A percentile compares a stretch with the other conserved stretches of the same genome.
Evolutionary conservation across 148 eudicot genomes (phyloP).

Genomic region (Heliosperma pusillum): DNA sequence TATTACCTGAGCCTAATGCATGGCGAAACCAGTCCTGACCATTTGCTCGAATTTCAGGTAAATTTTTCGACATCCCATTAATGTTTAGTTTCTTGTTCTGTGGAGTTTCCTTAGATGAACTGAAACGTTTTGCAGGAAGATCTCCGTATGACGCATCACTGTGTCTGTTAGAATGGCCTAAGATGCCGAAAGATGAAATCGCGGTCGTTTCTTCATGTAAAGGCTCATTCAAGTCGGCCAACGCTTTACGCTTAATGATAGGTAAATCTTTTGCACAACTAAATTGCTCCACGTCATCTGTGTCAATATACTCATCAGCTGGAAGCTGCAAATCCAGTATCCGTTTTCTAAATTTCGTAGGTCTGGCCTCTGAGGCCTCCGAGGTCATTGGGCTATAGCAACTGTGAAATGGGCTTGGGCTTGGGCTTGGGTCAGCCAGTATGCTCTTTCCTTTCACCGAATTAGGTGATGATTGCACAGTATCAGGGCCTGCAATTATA

Average conservation of each 20-base stretch:
- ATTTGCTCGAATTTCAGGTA: constrained; percentile 35
- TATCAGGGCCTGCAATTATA: constrained; percentile 29
- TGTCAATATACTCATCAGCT: constrained; percentile 63
- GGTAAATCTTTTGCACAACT: constrained; percentile 14
- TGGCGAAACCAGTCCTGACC: constrained; percentile 43
- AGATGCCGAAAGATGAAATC: constrained; percentile 37
- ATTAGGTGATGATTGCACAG: constrained; percentile 37
- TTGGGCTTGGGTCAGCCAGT: constrained; percentile 24
- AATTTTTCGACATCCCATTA: constrained; percentile 28
- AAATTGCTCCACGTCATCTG: constrained; percentile 49
- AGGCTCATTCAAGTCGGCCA: constrained; percentile 85
- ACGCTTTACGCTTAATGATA: constrained; percentile 36
- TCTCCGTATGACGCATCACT: constrained; percentile 27
- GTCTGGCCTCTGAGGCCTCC: constrained; percentile 64
- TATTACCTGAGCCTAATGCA: constrained; percentile 55
- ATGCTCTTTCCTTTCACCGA: constrained; percentile 38
- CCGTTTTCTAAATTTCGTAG: constrained; percentile 65
- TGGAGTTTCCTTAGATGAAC: constrained; percentile 31
- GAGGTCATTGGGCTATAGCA: constrained; percentile 46
- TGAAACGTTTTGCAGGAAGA: constrained; percentile 32
- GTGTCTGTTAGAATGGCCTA: constrained; percentile 22
- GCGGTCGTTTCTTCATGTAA: constrained; percentile 43
- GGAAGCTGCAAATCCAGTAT: constrained; percentile 77
- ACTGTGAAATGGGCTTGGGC: constrained; percentile 29
- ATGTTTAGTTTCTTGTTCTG: constrained; percentile 31